Evolutionary conservation across 768 basidiomycete species (phyloP), one percentile per base, ranked within the genome.

Genomic region (Leucocoprinus birnbaumii): DNA sequence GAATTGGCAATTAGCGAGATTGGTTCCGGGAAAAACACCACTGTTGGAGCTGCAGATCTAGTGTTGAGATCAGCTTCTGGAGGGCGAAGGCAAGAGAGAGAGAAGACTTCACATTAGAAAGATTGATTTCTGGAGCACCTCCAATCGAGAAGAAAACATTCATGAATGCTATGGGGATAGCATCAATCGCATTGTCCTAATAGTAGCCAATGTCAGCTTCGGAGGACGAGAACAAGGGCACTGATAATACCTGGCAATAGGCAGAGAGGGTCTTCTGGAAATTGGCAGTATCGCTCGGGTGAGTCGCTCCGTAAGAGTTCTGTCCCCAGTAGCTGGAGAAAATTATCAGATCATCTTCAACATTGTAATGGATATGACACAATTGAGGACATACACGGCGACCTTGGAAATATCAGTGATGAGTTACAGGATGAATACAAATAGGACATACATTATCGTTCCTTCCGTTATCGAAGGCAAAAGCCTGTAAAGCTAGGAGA

Each of bases 161-260:
- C 27, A 87, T 58, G 66, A 86, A 87, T 1, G 85, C 85, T 42
- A 87, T 55, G 0, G 85, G 86, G 48, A 87, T 71, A 38, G 71
- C 78, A 59, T 87, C 74, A 44, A 87, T 80, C 3, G 76, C 68
- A 63, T 76, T 65, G 61, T 87, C 85, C 78, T n/a, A 11, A 38
- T 83, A 34, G 3, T 10, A 18, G 26, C 16, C 21, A 37, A 19
- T 42, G 37, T 9, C n/a, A 22, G 38, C 6, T 38, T 38, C n/a
- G 38, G 4, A 16, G n/a, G 13, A 37, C 2, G 18, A 7, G 14
- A 34, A 3, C 27, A 34, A 16, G 7, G 38, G 34, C 3, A 19
- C 21, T 19, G 26, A 19, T 19, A 44, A 35, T 59, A 80, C 79
- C 68, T 80, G 76, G 59, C 83, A 85, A 61, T 84, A 85, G 16